Percentiles rank a stretch among this genome's conserved stretches.
Conservation (phyloP, 192 early-diverging fungal genomes). For the Coemansia sp. region DNA sequence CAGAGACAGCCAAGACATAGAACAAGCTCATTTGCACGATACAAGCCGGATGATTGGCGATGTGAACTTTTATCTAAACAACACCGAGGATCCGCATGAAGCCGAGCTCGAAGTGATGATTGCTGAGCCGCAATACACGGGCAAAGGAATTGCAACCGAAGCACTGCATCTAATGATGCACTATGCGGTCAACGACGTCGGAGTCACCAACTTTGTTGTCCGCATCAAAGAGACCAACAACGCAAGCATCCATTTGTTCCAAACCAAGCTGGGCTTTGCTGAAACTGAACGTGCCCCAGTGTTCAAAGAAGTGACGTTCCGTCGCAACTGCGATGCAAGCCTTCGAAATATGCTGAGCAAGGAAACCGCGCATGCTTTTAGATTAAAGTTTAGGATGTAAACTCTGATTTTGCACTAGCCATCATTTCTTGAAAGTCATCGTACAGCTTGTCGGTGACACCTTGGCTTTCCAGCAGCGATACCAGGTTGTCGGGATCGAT, state of each 20-base stretch:
- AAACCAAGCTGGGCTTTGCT: constrained; percentile 37
- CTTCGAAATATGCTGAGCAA: constrained; percentile 8
- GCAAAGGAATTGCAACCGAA: constrained; percentile 44
- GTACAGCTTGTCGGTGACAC: constrained; percentile 23
- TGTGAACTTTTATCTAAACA: constrained; percentile 92
- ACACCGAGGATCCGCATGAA: constrained; percentile 64
- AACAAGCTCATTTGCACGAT: constrained; percentile 11
- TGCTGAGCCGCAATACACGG: constrained; percentile 56
- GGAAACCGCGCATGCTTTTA: constrained; percentile 13
- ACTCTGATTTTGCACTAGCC: constrained; percentile 30
- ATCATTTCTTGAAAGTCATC: constrained; percentile 22
- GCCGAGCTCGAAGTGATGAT: constrained; percentile 96
- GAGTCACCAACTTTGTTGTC: constrained; percentile 45
- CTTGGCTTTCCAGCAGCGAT: constrained; percentile 25
- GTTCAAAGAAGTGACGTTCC: constrained; percentile 47
- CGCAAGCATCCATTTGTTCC: constrained; percentile 46
- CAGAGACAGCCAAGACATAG: constrained; percentile 8
- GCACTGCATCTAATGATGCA: constrained; percentile 51
- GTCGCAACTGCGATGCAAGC: constrained; percentile 23
- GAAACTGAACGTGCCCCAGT: constrained; percentile 42
- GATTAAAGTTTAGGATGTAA: constrained; percentile 27
- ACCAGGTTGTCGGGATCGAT: constrained; percentile 35
- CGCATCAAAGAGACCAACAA: constrained; percentile 51
- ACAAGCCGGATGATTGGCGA: constrained; percentile 83
- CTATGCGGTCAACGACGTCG: constrained; percentile 44